Conservation (phyloP, 148 eudicot species). For the Vaccinium corymbosum region DNA sequence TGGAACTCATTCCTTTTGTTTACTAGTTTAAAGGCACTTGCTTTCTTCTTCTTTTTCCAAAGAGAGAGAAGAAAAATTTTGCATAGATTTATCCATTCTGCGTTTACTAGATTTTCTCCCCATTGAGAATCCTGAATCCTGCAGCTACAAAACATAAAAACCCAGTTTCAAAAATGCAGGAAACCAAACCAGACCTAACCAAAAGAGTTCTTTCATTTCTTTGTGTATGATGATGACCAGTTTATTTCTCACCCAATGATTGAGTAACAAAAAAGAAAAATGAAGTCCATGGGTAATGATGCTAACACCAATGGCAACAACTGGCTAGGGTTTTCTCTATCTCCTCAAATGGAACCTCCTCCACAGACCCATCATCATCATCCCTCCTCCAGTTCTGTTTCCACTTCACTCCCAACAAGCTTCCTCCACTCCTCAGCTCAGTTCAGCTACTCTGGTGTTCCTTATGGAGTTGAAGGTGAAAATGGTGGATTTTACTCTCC, state of each 20-base stretch:
- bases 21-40: slow-evolving; percentile 32
- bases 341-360: slow-evolving; percentile 32
- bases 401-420: slow-evolving; percentile 27
- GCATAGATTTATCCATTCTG: slow-evolving; percentile 15
- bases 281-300: slow-evolving; percentile 55
- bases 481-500: slow-evolving; percentile 39
- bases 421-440: slow-evolving; percentile 30
- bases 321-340: slow-evolving; percentile 51
- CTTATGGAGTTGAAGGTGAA: slow-evolving; percentile 45
- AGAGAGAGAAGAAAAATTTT: slow-evolving; percentile 13
- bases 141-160: slow-evolving; percentile 43
- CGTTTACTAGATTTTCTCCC: slow-evolving; percentile 27
- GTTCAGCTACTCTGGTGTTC: slow-evolving; percentile 34
- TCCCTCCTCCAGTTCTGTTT: slow-evolving; percentile 22
- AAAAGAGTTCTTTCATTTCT: background rate
- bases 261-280: slow-evolving; percentile 18
- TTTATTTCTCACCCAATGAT: slow-evolving; percentile 34
- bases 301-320: slow-evolving; percentile 23
- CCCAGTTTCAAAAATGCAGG: slow-evolving; percentile 26
- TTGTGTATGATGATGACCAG: slow-evolving; percentile 16
- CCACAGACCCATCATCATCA: slow-evolving; percentile 13
- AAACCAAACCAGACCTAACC: background rate
- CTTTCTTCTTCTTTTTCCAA: slow-evolving; percentile 36
- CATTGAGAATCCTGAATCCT: slow-evolving; percentile 10
- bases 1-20: slow-evolving; percentile 57